These are phyloP conservation scores for Ballota nigra DNA, from an alignment of 257 asterid genomes.

Conservation along the genomic window DNA sequence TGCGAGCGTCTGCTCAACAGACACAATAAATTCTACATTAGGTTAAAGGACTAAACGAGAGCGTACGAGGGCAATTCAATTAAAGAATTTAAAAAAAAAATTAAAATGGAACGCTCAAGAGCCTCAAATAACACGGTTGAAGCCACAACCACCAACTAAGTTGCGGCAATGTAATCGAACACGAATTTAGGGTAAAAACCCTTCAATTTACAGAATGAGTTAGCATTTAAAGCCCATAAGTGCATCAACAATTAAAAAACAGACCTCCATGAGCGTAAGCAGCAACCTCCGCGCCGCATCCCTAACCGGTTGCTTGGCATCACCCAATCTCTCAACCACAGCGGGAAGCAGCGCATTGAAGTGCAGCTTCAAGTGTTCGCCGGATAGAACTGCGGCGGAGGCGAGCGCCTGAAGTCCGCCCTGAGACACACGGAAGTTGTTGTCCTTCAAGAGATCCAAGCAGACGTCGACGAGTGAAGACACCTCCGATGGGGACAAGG, in stretches of 20 bases:
- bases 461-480: slow-evolving; percentile 83
- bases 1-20: neutral
- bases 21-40: neutral
- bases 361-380: slow-evolving; percentile 93
- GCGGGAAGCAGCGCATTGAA: slow-evolving; percentile 93
- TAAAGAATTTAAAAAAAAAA: neutral
- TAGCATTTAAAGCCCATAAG: slow-evolving; percentile 9
- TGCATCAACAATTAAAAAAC: slow-evolving; percentile 5
- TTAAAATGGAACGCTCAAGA: neutral
- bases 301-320: slow-evolving; percentile 92
- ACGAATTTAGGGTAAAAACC: slow-evolving; percentile 3
- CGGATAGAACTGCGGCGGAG: slow-evolving; percentile 95
- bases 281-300: slow-evolving; percentile 83
- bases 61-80: neutral
- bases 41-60: neutral
- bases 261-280: slow-evolving; percentile 97
- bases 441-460: slow-evolving; percentile 95
- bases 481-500: slow-evolving; percentile 71
- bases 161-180: slow-evolving; percentile 1
- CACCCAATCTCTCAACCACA: slow-evolving; percentile 92
- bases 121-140: slow-evolving; percentile 16
- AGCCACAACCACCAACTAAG: slow-evolving; percentile 5
- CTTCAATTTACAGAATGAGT: slow-evolving; percentile 16
- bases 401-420: slow-evolving; percentile 96
- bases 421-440: slow-evolving; percentile 90